Evolutionary conservation across 371 early-diverging fungal genomes (phyloP), one percentile per base, ranked within the genome.

Genomic region (Mortierella sp.): DNA sequence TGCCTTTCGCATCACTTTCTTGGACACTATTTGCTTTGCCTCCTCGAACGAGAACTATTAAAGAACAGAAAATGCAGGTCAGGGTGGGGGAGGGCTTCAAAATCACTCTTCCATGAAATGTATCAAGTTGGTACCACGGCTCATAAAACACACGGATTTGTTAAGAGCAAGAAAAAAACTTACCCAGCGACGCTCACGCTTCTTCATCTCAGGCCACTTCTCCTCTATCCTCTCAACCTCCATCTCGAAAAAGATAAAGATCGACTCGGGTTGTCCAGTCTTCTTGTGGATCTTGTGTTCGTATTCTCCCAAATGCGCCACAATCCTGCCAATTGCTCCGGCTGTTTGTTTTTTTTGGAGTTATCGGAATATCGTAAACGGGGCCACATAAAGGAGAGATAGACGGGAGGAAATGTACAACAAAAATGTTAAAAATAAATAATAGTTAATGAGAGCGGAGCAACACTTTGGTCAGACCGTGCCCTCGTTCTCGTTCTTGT

Each of bases 171-270:
- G 5, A 24, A 70, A 70, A 47, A 54, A n/a, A n/a, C 79, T 87
- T 89, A 93, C 93, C 94, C 93, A 93, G 80, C 86, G 88, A 52
- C 94, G 84, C 76, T 90, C 76, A 31, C 94, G 89, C 79, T 90
- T 87, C 28, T 85, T 75, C 80, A 79, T 88, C 84, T 93, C 94
- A 5, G 94, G 94, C 91, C 92, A 93, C n/a, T 63, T 72, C 5
- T 90, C 90, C 60, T 90, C 88, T 57, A 92, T 77, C 58, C 84
- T 78, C 14, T 90, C 79, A 9, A 93, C 91, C 63, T 92, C 89
- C 79, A 93, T 79, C 77, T 92, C 94, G 79, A 89, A 93, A 71
- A 93, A 89, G 88, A 89, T 88, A 74, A 91, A 90, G 72, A 88
- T 80, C n/a, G 88, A 88, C 52, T 92, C 91, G 21, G 92, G 89